Percentiles rank a stretch among this genome's conserved stretches.
phyloP scores from a whole-genome alignment of 352 stramenopile genomes.

The Phytophthora fragariaefolia region DNA sequence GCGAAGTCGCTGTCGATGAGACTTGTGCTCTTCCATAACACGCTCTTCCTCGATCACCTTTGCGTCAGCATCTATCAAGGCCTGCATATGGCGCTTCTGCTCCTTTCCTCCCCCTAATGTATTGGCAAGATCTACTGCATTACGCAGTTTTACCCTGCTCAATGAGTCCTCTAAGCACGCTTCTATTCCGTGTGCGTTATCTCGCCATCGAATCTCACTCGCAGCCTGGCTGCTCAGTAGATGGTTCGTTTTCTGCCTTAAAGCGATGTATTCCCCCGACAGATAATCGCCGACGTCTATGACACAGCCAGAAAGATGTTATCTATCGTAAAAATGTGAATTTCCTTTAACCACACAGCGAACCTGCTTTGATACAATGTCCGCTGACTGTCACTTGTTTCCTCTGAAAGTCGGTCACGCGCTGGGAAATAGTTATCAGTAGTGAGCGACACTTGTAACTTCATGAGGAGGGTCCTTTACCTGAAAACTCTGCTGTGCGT shows the following conservation, averaged over 20 bases:
- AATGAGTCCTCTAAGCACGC: conserved; percentile 63
- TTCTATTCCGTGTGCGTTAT: conserved; percentile 32
- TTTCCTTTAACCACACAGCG: not conserved
- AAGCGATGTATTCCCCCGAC: conserved; percentile 39
- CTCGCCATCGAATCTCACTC: conserved; percentile 22
- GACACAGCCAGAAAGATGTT: not conserved
- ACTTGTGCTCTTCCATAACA: conserved; percentile 57
- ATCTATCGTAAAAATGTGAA: not conserved
- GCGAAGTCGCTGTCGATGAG: conserved; percentile 62
- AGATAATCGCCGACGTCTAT: conserved; percentile 50
- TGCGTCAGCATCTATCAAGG: conserved; percentile 69
- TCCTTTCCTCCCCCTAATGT: conserved; percentile 58
- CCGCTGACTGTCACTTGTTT: conserved; percentile 46
- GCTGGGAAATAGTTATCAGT: conserved; percentile 18
- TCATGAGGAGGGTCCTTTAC: too few relatives aligned
- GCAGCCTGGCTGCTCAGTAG: conserved; percentile 30
- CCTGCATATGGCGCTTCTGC: conserved; percentile 69
- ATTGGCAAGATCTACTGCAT: conserved; percentile 72
- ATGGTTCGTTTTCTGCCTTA: conserved; percentile 44
- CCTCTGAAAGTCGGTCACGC: conserved; percentile 52
- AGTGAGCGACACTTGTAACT: not conserved
- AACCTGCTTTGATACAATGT: conserved; percentile 48
- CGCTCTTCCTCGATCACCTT: conserved; percentile 77
- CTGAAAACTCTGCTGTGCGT: conserved; percentile 42
- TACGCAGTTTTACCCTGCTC: conserved; percentile 72